These are phyloP conservation scores for Trichoderma sp. DNA, from an alignment of 2,329 filamentous ascomycete genomes.

Conservation along the genomic window DNA sequence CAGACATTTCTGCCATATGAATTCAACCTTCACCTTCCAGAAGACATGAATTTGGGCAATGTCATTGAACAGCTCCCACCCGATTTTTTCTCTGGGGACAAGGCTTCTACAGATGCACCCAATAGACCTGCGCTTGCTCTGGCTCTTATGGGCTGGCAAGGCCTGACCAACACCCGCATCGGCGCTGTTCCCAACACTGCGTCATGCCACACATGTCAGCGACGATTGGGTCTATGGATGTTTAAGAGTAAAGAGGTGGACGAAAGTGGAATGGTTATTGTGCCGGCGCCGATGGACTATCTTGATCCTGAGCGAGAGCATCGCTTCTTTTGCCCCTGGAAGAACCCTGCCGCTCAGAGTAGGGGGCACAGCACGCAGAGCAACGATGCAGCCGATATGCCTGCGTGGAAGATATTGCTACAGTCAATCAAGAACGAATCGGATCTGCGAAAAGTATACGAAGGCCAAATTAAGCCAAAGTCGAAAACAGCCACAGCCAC, in stretches of 20 bases:
- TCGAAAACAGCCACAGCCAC: constrained; percentile 19
- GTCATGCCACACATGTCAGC: constrained; percentile 81
- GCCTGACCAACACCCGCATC: constrained; percentile 53
- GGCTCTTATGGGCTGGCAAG: constrained; percentile 74
- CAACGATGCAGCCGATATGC: constrained; percentile 36
- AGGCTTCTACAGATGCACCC: constrained; percentile 35
- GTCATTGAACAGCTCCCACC: constrained; percentile 50
- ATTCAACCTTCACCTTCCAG: constrained; percentile 59
- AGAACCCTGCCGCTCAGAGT: constrained; percentile 62
- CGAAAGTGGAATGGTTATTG: constrained; percentile 50
- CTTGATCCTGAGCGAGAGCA: constrained; percentile 72
- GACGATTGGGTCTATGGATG: constrained; percentile 89
- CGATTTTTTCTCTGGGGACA: constrained; percentile 52
- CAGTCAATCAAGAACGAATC: constrained; percentile 59
- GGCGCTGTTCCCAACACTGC: constrained; percentile 68
- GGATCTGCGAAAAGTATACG: constrained; percentile 45
- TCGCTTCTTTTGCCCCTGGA: constrained; percentile 82
- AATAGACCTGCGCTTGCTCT: constrained; percentile 65
- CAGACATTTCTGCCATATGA: constrained; percentile 58
- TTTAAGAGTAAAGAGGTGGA: constrained; percentile 74
- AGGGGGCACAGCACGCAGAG: constrained; percentile 33
- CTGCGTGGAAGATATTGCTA: constrained; percentile 56
- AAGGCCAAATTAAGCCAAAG: constrained; percentile 32
- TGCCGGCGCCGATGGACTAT: constrained; percentile 61
- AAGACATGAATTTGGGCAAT: constrained; percentile 50